Evolutionary conservation across 495 filamentous ascomycete species (phyloP), one percentile per base, ranked within the genome.

Genomic region (Hyaloscypha finlandica): DNA sequence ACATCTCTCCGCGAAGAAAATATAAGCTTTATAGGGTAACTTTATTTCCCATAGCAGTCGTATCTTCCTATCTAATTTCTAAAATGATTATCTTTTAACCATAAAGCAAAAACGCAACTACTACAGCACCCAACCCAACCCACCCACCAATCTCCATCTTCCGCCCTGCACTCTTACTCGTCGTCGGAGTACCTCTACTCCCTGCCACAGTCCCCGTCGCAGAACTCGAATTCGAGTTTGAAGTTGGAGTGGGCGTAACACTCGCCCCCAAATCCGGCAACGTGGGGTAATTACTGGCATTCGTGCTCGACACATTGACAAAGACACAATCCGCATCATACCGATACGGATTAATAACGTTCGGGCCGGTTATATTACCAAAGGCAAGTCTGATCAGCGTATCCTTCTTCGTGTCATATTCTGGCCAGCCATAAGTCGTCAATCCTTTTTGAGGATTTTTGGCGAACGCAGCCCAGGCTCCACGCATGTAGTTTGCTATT

Each of bases 401-500:
- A 12, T 68, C 65, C 29, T 64, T 42, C 9, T 64, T 61, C 6
- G 73, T 54, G 55, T 77, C 30, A 31, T 68, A 68, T 11, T 8
- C n/a, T 6, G 79, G 76, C 81, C 80, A 82, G 8, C 69, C 78
- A 61, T 78, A 75, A 30, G 67, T 73, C 19, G 51, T 74, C 62
- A 86, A 67, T 1, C 81, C 84, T 22, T 74, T 72, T 8, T 62
- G 31, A 8, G 84, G 84, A 73, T 85, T 78, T 59, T 76, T 77
- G 6, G 79, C 81, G 66, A 88, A 86, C 2, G 81, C 77, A 3
- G 77, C 80, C 83, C 82, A 83, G 6, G 79, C 81, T 5, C 72
- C 75, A 31, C 76, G 74, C 74, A 83, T 78, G 56, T 80, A 79
- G 37, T 64, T 67, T n/a, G 70, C 74, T 51, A 80, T 76, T 22